Conservation (phyloP, 2,329 filamentous ascomycete species). For the Calonectria henricotiae region DNA sequence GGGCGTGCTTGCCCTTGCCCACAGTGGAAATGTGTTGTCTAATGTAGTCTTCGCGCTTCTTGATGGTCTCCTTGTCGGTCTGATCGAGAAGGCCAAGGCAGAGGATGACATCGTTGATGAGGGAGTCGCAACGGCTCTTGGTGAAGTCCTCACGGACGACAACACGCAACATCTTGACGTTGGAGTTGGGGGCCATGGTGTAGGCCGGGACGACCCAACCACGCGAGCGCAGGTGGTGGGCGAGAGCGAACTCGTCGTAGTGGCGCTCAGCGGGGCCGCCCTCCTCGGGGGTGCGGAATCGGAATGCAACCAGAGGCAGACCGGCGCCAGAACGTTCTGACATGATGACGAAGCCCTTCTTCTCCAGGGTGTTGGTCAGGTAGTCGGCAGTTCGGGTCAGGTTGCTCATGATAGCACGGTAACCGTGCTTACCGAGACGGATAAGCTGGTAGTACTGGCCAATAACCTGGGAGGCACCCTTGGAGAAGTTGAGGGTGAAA, state of each 20-base stretch:
- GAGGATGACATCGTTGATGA: conserved; percentile 85
- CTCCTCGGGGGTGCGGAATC: conserved; percentile 74
- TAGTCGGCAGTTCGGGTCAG: conserved; percentile 93
- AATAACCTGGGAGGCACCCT: conserved; percentile 94
- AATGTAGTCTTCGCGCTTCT: conserved; percentile 79
- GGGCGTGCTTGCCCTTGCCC: conserved; percentile 70
- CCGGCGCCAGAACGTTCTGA: conserved; percentile 84
- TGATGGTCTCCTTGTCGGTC: conserved; percentile 81
- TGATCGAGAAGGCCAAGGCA: conserved; percentile 80
- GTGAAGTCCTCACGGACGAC: conserved; percentile 96
- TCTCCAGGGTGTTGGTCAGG: conserved; percentile 80
- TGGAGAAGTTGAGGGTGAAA: conserved; percentile 98
- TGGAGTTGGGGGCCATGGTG: conserved; percentile 93
- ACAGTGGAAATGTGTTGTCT: conserved; percentile 70
- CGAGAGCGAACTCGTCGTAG: conserved; percentile 84
- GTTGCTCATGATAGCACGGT: conserved; percentile 94
- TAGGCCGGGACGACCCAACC: conserved; percentile 97
- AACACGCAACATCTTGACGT: conserved; percentile 91
- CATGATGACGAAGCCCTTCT: conserved; percentile 90
- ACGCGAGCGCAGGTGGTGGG: conserved; percentile 87
- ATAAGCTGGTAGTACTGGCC: conserved; percentile 99
- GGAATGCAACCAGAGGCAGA: conserved; percentile 92
- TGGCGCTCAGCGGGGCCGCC: conserved; percentile 67
- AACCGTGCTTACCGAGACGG: conserved; percentile 92
- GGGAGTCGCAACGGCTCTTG: conserved; percentile 83